Conservation (phyloP, 2,329 filamentous ascomycete genomes). For the Alternaria tenuissima region DNA sequence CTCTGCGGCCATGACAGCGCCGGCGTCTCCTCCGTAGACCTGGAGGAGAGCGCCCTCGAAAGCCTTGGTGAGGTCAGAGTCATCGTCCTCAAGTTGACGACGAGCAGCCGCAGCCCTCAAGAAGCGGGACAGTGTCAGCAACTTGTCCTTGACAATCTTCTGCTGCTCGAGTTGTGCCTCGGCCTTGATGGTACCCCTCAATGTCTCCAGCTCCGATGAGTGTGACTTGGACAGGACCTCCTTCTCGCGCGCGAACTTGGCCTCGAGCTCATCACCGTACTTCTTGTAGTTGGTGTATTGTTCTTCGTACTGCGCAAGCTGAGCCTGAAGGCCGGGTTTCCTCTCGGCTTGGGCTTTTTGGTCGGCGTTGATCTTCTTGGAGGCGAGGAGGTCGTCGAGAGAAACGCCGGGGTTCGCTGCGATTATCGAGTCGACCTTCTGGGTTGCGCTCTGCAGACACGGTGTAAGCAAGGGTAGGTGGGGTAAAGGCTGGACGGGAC, state of each 20-base stretch:
- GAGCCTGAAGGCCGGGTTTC: slow-evolving; percentile 75
- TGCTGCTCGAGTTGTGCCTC: slow-evolving; percentile 60
- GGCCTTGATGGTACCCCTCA: slow-evolving; percentile 63
- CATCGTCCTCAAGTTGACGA: slow-evolving; percentile 74
- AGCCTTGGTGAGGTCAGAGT: slow-evolving; percentile 78
- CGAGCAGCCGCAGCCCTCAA: slow-evolving; percentile 78
- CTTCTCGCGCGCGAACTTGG: slow-evolving; percentile 66
- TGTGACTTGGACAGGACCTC: slow-evolving; percentile 63
- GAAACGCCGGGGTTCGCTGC: slow-evolving; percentile 73
- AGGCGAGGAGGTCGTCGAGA: slow-evolving; percentile 75
- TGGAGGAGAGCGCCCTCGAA: slow-evolving; percentile 81
- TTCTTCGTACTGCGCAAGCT: slow-evolving; percentile 75
- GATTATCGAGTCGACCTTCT: slow-evolving; percentile 75
- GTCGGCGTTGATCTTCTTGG: slow-evolving; percentile 80
- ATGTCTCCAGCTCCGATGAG: slow-evolving; percentile 64
- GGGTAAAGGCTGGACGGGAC: slow-evolving; percentile 1
- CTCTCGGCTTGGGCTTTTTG: slow-evolving; percentile 80
- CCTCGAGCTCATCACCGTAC: slow-evolving; percentile 75
- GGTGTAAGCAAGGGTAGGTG: slow-evolving; percentile 29
- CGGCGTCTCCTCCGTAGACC: slow-evolving; percentile 80
- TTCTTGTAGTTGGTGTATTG: slow-evolving; percentile 78
- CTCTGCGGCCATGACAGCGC: slow-evolving; percentile 76
- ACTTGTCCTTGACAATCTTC: slow-evolving; percentile 64
- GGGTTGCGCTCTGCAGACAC: slow-evolving; percentile 67
- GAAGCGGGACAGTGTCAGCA: slow-evolving; percentile 80